phyloP scores from a whole-genome alignment of 1,139 yeast species.

The Hemisphaericaspora lyxosophila region DNA sequence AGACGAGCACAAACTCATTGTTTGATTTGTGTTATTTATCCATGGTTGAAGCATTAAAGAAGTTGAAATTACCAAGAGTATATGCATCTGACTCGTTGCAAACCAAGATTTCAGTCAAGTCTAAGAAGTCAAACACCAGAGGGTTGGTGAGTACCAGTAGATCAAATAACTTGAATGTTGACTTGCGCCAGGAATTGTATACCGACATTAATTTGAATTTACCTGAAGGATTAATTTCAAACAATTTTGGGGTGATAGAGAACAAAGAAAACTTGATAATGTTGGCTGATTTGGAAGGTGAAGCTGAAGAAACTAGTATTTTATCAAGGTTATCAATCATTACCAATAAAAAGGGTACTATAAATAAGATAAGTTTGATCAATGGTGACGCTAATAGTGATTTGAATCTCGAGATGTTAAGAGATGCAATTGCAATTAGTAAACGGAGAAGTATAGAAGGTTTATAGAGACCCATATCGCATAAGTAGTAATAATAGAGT shows the following conservation, averaged over 20 bases:
- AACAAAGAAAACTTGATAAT: constrained; percentile 34
- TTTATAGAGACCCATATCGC: background rate
- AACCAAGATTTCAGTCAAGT: constrained; percentile 50
- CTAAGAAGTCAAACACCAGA: constrained; percentile 35
- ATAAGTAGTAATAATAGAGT: too few species aligned
- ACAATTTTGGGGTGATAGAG: constrained; percentile 65
- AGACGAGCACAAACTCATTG: constrained; percentile 59
- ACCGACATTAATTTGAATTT: constrained; percentile 34
- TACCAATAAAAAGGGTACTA: constrained; percentile 17
- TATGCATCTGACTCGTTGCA: constrained; percentile 57
- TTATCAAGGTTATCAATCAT: constrained; percentile 44
- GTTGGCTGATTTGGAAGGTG: constrained; percentile 75
- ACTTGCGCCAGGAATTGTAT: constrained; percentile 23
- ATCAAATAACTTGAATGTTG: constrained; percentile 31
- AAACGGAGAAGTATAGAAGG: constrained; percentile 11
- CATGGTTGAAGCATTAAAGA: constrained; percentile 59
- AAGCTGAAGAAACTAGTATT: constrained; percentile 64
- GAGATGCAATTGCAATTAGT: constrained; percentile 37
- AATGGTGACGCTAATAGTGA: constrained; percentile 25
- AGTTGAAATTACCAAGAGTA: constrained; percentile 64
- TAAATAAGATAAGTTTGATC: constrained; percentile 20
- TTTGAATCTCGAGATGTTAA: constrained; percentile 47
- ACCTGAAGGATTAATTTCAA: constrained; percentile 44
- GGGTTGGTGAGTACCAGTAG: constrained; percentile 49
- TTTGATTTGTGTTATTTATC: constrained; percentile 78